Conservation (phyloP, 495 filamentous ascomycete species). For the Glonium stellatum region DNA sequence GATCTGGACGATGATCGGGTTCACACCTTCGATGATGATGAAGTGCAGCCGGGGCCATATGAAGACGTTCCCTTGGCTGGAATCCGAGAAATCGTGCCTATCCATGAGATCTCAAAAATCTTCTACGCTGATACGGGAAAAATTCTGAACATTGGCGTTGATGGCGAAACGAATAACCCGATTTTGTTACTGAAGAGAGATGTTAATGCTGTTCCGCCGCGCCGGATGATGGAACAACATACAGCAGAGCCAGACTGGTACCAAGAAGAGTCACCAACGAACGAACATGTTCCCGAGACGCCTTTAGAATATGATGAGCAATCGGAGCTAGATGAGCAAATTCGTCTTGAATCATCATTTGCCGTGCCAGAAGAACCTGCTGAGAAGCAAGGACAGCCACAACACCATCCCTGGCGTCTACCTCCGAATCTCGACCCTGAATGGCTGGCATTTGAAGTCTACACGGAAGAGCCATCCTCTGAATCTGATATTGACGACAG, state of each 20-base stretch:
- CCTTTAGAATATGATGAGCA: slow-evolving; percentile 42
- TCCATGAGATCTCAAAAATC: slow-evolving; percentile 89
- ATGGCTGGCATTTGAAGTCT: slow-evolving; percentile 94
- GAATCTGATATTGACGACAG: slow-evolving; percentile 42
- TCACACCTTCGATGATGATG: slow-evolving; percentile 68
- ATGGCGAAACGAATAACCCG: slow-evolving; percentile 74
- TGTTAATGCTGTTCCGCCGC: slow-evolving; percentile 62
- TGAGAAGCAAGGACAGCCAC: slow-evolving; percentile 14
- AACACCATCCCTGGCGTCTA: slow-evolving; percentile 52
- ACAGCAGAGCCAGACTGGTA: slow-evolving; percentile 19
- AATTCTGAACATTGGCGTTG: slow-evolving; percentile 80
- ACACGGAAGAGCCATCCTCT: slow-evolving; percentile 53
- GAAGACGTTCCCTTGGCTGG: slow-evolving; percentile 70
- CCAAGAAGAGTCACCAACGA: slow-evolving; percentile 24
- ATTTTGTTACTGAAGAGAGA: slow-evolving; percentile 85
- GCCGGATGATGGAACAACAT: slow-evolving; percentile 52
- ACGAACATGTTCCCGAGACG: slow-evolving; percentile 27
- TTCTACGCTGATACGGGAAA: slow-evolving; percentile 96
- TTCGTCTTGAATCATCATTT: slow-evolving; percentile 45
- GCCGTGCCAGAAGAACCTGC: slow-evolving; percentile 5
- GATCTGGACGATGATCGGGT: slow-evolving; percentile 88
- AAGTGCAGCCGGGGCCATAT: slow-evolving; percentile 54
- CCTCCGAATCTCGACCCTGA: slow-evolving; percentile 81
- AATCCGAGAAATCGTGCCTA: slow-evolving; percentile 74
- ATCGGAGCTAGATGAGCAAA: slow-evolving; percentile 61